These are phyloP conservation scores for Diaporthe aspalathi DNA, from an alignment of 2,329 filamentous ascomycete genomes.

Conservation along the genomic window DNA sequence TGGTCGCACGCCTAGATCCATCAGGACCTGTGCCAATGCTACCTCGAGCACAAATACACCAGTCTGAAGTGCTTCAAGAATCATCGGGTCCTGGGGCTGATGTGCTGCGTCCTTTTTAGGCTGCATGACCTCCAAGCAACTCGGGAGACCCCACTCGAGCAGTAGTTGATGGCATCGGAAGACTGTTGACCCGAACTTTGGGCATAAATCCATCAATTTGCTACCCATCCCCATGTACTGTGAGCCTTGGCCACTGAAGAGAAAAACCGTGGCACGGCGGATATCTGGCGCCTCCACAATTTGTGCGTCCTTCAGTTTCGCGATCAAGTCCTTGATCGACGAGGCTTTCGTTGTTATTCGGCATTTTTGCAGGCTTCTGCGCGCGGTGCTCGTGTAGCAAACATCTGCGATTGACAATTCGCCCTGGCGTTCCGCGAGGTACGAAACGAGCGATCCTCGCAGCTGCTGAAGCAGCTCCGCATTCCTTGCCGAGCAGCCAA, in stretches of 20 bases:
- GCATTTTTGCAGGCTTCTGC: constrained; percentile 50
- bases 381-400: constrained; percentile 66
- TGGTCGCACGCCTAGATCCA: constrained; percentile 58
- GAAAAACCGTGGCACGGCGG: constrained; percentile 49
- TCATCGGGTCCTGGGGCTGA: constrained; percentile 14
- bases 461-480: constrained; percentile 43
- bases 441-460: neutral
- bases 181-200: neutral
- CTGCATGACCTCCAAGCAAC: constrained; percentile 53
- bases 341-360: constrained; percentile 46
- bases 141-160: constrained; percentile 44
- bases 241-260: constrained; percentile 59
- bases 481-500: constrained; percentile 60
- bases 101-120: constrained; percentile 55
- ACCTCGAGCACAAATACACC: constrained; percentile 54
- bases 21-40: constrained; percentile 56
- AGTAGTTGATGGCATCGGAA: constrained; percentile 36
- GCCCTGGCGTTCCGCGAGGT: constrained; percentile 55
- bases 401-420: constrained; percentile 47
- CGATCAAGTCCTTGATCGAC: constrained; percentile 42
- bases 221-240: constrained; percentile 47
- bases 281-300: constrained; percentile 41
- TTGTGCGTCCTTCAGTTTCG: constrained; percentile 33
- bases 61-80: constrained; percentile 49
- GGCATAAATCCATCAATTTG: constrained; percentile 38